Evolutionary conservation across 2,329 filamentous ascomycete genomes (phyloP).

Genomic region (Atkinsonella texensis): DNA sequence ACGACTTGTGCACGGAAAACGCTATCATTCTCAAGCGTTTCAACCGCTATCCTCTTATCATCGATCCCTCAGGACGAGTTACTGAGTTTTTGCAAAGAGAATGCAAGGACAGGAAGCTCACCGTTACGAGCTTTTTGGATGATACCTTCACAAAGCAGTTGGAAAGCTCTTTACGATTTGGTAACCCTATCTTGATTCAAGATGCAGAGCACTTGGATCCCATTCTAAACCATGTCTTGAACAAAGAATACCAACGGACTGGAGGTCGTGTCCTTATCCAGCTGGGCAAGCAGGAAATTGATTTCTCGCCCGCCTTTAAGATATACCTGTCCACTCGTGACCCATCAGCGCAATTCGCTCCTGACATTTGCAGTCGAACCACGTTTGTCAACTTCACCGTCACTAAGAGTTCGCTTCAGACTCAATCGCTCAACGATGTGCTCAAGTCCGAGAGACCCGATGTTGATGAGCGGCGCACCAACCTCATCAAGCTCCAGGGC

Average conservation of each 20-base stretch:
- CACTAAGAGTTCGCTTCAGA: constrained; percentile 96
- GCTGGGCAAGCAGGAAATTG: constrained; percentile 96
- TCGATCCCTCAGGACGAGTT: constrained; percentile 89
- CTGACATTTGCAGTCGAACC: constrained; percentile 94
- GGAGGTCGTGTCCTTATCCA: constrained; percentile 96
- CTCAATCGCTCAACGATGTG: constrained; percentile 93
- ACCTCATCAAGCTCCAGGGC: constrained; percentile 96
- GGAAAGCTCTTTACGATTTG: constrained; percentile 92
- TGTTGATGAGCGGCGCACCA: constrained; percentile 89
- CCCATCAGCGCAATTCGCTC: constrained; percentile 88
- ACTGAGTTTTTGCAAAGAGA: constrained; percentile 94
- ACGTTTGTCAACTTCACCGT: constrained; percentile 99
- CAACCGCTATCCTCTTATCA: constrained; percentile 96
- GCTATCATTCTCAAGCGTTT: constrained; percentile 95
- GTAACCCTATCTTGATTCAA: constrained; percentile 96
- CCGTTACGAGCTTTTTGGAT: constrained; percentile 94
- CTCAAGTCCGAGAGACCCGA: constrained; percentile 95
- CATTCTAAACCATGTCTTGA: constrained; percentile 94
- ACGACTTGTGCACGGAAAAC: constrained; percentile 97
- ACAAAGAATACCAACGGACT: constrained; percentile 98
- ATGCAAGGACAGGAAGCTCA: constrained; percentile 84
- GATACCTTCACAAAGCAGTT: constrained; percentile 97
- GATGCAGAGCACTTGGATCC: constrained; percentile 96
- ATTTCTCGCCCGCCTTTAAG: constrained; percentile 94
- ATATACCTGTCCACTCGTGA: constrained; percentile 91